phyloP scores from a whole-genome alignment of 805 yeast species.

The Candida argentea region DNA sequence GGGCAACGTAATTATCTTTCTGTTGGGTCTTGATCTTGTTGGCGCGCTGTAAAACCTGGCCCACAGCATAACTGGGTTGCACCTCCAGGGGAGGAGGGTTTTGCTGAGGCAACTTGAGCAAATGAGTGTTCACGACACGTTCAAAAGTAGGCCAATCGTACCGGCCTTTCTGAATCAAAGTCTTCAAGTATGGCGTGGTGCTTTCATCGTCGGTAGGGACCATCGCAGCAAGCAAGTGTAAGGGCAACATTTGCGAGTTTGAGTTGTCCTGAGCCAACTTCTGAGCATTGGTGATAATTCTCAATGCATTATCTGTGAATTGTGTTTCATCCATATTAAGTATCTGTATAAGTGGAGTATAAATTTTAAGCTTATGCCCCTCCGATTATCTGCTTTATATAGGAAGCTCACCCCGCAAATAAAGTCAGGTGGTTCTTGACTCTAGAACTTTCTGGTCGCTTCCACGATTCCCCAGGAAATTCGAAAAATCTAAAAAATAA shows the following conservation, averaged over 20 bases:
- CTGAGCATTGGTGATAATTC: slow-evolving; percentile 67
- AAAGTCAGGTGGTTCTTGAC: neutral
- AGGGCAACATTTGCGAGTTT: slow-evolving; percentile 76
- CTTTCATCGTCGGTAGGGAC: slow-evolving; percentile 45
- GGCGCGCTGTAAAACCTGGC: slow-evolving; percentile 65
- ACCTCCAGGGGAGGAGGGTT: slow-evolving; percentile 82
- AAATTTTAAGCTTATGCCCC: too few species aligned
- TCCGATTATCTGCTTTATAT: too few species aligned
- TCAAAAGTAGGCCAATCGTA: slow-evolving; percentile 79
- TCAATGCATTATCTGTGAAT: slow-evolving; percentile 89
- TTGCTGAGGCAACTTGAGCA: slow-evolving; percentile 82
- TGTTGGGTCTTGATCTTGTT: slow-evolving; percentile 73
- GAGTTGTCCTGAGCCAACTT: slow-evolving; percentile 77
- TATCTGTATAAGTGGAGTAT: too few species aligned
- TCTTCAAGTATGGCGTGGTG: slow-evolving; percentile 54
- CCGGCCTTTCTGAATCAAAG: slow-evolving; percentile 75
- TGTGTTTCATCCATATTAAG: slow-evolving; percentile 58
- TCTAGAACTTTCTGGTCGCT: too few species aligned
- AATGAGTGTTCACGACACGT: slow-evolving; percentile 66
- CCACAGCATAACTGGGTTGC: slow-evolving; percentile 65
- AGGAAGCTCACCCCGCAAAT: too few species aligned
- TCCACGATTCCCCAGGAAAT: too few species aligned
- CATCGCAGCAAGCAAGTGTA: slow-evolving; percentile 89
- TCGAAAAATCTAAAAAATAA: too few species aligned
- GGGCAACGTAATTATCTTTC: slow-evolving; percentile 86